Conservation (phyloP, 148 eudicot genomes). For the Bassia scoparia region DNA sequence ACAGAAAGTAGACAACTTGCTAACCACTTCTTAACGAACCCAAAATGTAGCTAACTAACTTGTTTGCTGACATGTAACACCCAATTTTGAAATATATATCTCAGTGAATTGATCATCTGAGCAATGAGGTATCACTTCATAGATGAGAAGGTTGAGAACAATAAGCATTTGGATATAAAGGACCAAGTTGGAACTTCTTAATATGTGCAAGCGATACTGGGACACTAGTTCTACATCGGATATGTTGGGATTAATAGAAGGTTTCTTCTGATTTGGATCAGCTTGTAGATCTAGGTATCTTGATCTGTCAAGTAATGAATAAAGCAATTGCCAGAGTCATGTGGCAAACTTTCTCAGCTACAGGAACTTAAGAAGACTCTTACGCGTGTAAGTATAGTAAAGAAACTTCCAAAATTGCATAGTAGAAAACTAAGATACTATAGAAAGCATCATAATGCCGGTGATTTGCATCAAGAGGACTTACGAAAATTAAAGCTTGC, state of each 20-base stretch:
- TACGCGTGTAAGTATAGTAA: neutral
- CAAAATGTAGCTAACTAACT: too few relatives aligned
- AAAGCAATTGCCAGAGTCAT: neutral
- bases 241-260: neutral
- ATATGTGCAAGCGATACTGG: slow-evolving; percentile 3
- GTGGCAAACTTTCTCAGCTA: slow-evolving; percentile 12
- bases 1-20: too few relatives aligned
- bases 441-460: neutral
- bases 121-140: too few relatives aligned
- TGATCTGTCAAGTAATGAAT: neutral
- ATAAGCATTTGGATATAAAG: neutral
- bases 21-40: too few relatives aligned
- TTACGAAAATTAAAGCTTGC: slow-evolving; percentile 6
- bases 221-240: neutral
- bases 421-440: slow-evolving; percentile 20
- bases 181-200: neutral
- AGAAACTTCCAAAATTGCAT: slow-evolving; percentile 10
- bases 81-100: too few relatives aligned
- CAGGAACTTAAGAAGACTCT: slow-evolving; percentile 4
- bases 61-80: too few relatives aligned
- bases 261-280: neutral
- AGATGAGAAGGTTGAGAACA: neutral
- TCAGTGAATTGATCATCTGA: too few relatives aligned
- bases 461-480: neutral
- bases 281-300: slow-evolving; percentile 16